These are phyloP conservation scores for Rhodamnia argentea DNA, from an alignment of 345 rosid genomes.

Conservation along the genomic window DNA sequence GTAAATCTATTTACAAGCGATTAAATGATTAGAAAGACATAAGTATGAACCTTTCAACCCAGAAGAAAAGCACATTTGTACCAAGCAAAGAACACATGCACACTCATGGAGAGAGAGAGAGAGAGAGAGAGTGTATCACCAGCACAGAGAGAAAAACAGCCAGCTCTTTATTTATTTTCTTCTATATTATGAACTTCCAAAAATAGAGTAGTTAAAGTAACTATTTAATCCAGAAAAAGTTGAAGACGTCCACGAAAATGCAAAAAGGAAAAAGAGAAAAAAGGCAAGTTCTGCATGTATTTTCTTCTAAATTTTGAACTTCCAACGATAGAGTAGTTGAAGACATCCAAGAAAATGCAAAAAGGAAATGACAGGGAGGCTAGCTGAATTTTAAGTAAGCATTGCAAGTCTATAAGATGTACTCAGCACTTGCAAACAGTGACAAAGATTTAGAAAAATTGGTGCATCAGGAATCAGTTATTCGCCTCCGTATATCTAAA, in stretches of 20 bases:
- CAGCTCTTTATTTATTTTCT: neutral
- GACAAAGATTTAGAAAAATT: neutral
- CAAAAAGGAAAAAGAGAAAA: neutral
- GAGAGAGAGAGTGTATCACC: neutral
- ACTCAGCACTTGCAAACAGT: neutral
- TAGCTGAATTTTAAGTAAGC: neutral
- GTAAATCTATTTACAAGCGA: constrained; percentile 51
- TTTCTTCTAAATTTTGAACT: neutral
- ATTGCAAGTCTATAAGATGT: neutral
- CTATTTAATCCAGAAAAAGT: neutral
- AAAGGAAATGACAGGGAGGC: neutral
- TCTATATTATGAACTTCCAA: neutral
- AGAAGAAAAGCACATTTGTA: neutral
- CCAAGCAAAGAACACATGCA: neutral
- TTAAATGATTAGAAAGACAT: neutral
- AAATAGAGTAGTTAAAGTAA: neutral
- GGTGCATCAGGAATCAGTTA: neutral
- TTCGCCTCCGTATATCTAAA: neutral
- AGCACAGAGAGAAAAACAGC: neutral
- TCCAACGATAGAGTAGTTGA: neutral
- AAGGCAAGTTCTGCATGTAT: neutral
- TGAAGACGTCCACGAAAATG: neutral
- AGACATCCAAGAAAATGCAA: neutral
- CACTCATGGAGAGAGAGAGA: neutral
- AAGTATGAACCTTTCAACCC: neutral